Evolutionary conservation across 371 early-diverging fungal species (phyloP).

Genomic region (Syncephalis plumigaleata): DNA sequence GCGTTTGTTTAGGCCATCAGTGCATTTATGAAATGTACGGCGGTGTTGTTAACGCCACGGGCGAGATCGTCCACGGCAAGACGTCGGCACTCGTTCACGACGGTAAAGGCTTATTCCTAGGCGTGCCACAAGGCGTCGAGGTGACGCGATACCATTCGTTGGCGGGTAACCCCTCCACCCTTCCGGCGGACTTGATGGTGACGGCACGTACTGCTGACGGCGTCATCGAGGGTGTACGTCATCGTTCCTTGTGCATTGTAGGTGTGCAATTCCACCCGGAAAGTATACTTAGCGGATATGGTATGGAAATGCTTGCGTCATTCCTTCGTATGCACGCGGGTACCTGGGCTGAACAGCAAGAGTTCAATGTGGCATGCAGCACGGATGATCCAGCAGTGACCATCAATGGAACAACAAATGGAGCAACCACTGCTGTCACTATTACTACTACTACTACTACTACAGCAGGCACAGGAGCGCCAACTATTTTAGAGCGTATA

Average conservation of each 20-base stretch:
- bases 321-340: conserved; percentile 77
- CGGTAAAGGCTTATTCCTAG: conserved; percentile 66
- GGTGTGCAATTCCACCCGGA: conserved; percentile 97
- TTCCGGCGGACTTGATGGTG: conserved; percentile 69
- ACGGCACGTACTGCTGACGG: conserved; percentile 75
- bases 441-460: too few relatives aligned
- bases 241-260: conserved; percentile 71
- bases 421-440: too few relatives aligned
- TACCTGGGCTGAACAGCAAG: conserved; percentile 60
- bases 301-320: conserved; percentile 67
- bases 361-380: conserved; percentile 19
- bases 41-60: conserved; percentile 75
- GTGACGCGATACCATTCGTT: conserved; percentile 93
- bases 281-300: conserved; percentile 82
- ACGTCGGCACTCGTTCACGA: conserved; percentile 77
- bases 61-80: conserved; percentile 92
- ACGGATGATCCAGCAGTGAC: conserved; percentile 10
- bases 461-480: conserved; percentile 5
- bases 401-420: too few relatives aligned
- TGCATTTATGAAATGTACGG: conserved; percentile 91
- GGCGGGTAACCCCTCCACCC: conserved; percentile 62
- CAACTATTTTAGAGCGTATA: conserved; percentile 47
- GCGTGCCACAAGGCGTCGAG: conserved; percentile 62
- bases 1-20: conserved; percentile 93
- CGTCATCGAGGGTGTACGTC: conserved; percentile 87